Base-by-base conservation (phyloP, 345 rosid genomes). In the Bruguiera gymnorhiza region DNA sequence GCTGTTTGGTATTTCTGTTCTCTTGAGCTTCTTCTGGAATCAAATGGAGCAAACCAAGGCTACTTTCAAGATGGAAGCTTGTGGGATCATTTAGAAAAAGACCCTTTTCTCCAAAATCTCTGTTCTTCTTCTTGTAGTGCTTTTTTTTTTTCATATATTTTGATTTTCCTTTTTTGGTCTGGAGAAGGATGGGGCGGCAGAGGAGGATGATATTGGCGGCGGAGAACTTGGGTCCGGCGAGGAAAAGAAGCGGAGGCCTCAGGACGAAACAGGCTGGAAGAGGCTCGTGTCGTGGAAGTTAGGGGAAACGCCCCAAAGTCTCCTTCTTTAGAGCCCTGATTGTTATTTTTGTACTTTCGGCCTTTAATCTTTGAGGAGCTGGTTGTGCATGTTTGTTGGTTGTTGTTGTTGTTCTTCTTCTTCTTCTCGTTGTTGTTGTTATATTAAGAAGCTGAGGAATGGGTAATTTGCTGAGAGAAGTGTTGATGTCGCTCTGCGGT, bases 211-310 rank as follows among this genome's bases (percentile, higher is more conserved):
- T 84, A 51, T 8, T 23, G 30, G 4, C 26, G 10, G 77, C 83
- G 5, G 85, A 82, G 55, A 90, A 82, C 82, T 89, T 90, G 88
- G 99, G 92, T 86, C 97, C 99, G 39, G 91, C 90, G 50, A 78
- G 99, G 78, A 92, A 87, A 78, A 86, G 88, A 70, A 84, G 97
- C 70, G 99, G 97, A 2, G 99, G 94, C n/a, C 86, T 92, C 60
- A 83, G 97, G 79, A 92, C 97, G 20, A 86, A 92, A 76, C 99
- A 92, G 79, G 98, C 98, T 20, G 99, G 99, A 32, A 67, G 98
- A 82, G 97, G 96, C 64, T 95, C 99, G 68, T 95, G 99, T 84
- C 87, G 99, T 55, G 99, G 99, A 69, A 95, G 98, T 86, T 95
- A 95, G 99, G 20, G 63, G 6, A 56, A 24, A 56, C 11, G 60